These are phyloP conservation scores for Aspergillus felis DNA, from an alignment of 2,329 filamentous ascomycete species.

Conservation along the genomic window DNA sequence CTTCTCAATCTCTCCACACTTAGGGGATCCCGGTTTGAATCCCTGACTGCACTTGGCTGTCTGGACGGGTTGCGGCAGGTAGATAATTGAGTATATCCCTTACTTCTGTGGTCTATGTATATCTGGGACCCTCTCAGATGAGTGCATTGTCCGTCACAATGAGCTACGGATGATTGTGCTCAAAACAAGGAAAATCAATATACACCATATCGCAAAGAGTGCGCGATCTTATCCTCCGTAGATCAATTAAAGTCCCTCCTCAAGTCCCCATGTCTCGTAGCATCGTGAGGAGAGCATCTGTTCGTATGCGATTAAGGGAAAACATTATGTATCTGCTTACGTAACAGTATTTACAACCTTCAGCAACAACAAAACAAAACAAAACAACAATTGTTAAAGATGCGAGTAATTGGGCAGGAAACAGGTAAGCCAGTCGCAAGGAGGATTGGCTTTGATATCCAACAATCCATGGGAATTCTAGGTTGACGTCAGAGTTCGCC, in stretches of 20 bases:
- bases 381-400: neutral
- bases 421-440: neutral
- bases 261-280: neutral
- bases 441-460: neutral
- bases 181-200: neutral
- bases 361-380: constrained; percentile 3
- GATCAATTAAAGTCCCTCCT: neutral
- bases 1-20: neutral
- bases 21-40: neutral
- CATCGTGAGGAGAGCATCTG: too few relatives aligned
- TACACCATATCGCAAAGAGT: neutral
- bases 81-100: neutral
- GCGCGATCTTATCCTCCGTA: neutral
- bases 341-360: constrained; percentile 4
- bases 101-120: neutral
- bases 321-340: constrained; percentile 2
- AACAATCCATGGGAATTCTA: neutral
- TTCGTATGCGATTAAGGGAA: neutral
- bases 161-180: neutral
- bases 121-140: neutral
- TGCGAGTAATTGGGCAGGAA: neutral
- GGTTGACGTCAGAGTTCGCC: neutral
- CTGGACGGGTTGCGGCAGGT: neutral
- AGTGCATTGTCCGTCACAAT: neutral
- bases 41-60: neutral